Evolutionary conservation across 2,329 filamentous ascomycete genomes (phyloP).

Genomic region (Cadophora luteo-olivacea): DNA sequence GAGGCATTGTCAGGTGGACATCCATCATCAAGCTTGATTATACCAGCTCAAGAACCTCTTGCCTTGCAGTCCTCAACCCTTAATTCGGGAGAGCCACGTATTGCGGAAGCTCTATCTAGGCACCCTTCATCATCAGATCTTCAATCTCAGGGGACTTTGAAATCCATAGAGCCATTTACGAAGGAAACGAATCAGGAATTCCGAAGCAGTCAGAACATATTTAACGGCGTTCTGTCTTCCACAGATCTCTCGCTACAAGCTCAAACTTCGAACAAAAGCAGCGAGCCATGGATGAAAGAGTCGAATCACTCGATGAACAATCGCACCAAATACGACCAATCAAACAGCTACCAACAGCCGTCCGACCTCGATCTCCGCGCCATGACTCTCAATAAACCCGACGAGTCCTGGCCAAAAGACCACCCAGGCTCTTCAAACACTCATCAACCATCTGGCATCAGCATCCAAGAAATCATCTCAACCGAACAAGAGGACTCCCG

Average conservation of each 20-base stretch:
- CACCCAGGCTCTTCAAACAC: neutral
- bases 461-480: constrained; percentile 43
- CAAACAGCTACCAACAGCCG: neutral
- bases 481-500: constrained; percentile 25
- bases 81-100: constrained; percentile 7
- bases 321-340: neutral
- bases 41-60: neutral
- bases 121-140: neutral
- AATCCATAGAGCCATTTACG: neutral
- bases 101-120: neutral
- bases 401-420: constrained; percentile 8
- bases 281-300: constrained; percentile 11
- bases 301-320: neutral
- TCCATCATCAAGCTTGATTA: constrained; percentile 11
- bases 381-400: neutral
- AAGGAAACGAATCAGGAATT: constrained; percentile 7
- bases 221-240: neutral
- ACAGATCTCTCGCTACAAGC: neutral
- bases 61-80: constrained; percentile 6
- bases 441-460: constrained; percentile 29
- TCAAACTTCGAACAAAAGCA: neutral
- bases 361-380: constrained; percentile 2
- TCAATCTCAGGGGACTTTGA: neutral
- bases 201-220: neutral
- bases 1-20: neutral